These are phyloP conservation scores for Solanum gracilifrons DNA, from an alignment of 257 asterid species.

Conservation along the genomic window DNA sequence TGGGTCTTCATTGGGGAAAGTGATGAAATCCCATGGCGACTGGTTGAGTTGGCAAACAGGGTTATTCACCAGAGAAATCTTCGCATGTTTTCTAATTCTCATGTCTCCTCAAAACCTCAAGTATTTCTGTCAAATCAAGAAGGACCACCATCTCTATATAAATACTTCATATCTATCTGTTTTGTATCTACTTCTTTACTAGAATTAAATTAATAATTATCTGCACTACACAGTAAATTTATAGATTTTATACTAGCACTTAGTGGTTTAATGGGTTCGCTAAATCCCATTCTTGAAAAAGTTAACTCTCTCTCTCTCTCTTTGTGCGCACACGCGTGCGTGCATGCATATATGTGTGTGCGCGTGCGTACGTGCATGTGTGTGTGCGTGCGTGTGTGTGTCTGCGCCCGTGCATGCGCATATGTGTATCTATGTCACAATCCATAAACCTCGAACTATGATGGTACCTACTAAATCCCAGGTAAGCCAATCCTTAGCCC, in stretches of 20 bases:
- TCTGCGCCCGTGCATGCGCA: too few relatives aligned
- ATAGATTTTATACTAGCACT: background rate
- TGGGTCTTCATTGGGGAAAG: conserved; percentile 35
- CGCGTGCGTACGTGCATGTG: too few relatives aligned
- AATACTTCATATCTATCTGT: background rate
- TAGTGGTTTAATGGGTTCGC: background rate
- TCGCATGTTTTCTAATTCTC: conserved; percentile 40
- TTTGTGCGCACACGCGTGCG: too few relatives aligned
- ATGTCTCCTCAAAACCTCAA: background rate
- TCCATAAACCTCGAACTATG: background rate
- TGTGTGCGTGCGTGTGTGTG: too few relatives aligned
- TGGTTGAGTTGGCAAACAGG: conserved; percentile 32
- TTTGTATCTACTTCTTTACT: background rate
- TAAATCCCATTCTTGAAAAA: background rate
- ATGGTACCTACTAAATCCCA: background rate
- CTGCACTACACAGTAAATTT: background rate
- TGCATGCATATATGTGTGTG: too few relatives aligned
- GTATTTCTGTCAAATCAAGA: background rate
- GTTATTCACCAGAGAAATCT: conserved; percentile 8
- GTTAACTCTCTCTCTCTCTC: background rate
- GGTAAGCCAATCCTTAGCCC: too few relatives aligned
- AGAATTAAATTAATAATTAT: too few relatives aligned
- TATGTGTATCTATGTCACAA: background rate
- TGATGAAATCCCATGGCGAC: conserved; percentile 62
- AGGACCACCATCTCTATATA: background rate